phyloP scores from a whole-genome alignment of 2,329 filamentous ascomycete species.

The Xylariomycetidae sp. region DNA sequence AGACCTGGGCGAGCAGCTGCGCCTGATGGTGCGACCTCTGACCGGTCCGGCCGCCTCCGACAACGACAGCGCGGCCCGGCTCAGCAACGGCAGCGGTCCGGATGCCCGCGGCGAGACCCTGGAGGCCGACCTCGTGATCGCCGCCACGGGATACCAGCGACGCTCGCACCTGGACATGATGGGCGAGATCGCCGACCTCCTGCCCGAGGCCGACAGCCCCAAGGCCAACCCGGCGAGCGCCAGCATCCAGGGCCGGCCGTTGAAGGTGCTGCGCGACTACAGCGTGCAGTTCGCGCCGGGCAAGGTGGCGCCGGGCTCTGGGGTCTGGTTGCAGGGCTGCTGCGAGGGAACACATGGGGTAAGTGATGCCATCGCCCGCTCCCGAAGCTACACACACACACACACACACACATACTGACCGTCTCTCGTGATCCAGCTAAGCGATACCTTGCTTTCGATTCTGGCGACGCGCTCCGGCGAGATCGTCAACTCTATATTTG shows the following conservation, averaged over 20 bases:
- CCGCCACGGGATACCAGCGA: constrained; percentile 81
- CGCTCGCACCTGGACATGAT: constrained; percentile 76
- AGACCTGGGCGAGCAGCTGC: constrained; percentile 45
- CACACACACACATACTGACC: no score
- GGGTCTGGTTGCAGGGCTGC: constrained; percentile 90
- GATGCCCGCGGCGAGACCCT: constrained; percentile 45
- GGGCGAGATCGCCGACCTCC: constrained; percentile 56
- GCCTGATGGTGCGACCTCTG: constrained; percentile 52
- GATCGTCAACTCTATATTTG: constrained; percentile 23
- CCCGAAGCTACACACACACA: no score
- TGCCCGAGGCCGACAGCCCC: constrained; percentile 40
- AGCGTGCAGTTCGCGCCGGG: constrained; percentile 63
- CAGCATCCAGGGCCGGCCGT: constrained; percentile 44
- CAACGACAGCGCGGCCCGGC: constrained; percentile 6
- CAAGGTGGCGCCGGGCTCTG: constrained; percentile 64
- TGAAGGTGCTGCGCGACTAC: constrained; percentile 67
- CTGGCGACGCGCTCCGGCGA: constrained; percentile 21
- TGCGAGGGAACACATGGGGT: constrained; percentile 89
- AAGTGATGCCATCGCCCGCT: constrained; percentile 36
- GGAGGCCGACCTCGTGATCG: constrained; percentile 74
- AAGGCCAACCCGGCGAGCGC: constrained; percentile 14
- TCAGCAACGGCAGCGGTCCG: constrained; percentile 21
- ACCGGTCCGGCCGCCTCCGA: constrained; percentile 7
- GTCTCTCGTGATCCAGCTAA: constrained; percentile 18
- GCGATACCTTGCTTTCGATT: constrained; percentile 23